phyloP scores from a whole-genome alignment of 192 early-diverging fungal species.

The Cladochytrium replicatum region DNA sequence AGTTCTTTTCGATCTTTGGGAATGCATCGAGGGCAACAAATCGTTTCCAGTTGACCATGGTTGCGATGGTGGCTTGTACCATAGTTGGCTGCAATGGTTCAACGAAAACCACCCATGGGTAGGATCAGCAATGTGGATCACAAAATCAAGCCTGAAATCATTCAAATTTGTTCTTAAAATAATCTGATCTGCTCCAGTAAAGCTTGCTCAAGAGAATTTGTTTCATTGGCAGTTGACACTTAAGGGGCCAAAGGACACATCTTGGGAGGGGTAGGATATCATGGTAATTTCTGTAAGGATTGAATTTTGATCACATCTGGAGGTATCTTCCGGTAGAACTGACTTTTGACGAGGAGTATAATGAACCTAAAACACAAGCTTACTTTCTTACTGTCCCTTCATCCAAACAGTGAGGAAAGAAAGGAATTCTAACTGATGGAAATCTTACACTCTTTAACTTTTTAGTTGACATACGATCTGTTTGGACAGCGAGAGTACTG shows the following conservation, averaged over 20 bases:
- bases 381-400: constrained; percentile 43
- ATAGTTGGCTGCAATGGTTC: constrained; percentile 26
- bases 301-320: constrained; percentile 5
- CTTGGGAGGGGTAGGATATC: constrained; percentile 33
- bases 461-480: constrained; percentile 33
- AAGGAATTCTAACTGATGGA: background rate
- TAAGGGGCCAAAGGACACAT: constrained; percentile 27
- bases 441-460: background rate
- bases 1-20: constrained; percentile 74
- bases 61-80: no score
- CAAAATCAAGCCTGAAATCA: background rate
- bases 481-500: constrained; percentile 21
- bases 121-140: background rate
- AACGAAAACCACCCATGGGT: constrained; percentile 19
- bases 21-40: constrained; percentile 64
- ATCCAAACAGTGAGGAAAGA: constrained; percentile 39
- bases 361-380: constrained; percentile 33
- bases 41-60: constrained; percentile 1
- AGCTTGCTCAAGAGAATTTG: constrained; percentile 18
- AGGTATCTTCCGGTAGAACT: constrained; percentile 31
- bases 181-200: background rate
- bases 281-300: background rate
- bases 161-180: background rate
- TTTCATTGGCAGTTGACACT: constrained; percentile 36
- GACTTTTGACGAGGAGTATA: constrained; percentile 31